Conservation (phyloP, 495 filamentous ascomycete genomes). For the Penicillium pancosmium region DNA sequence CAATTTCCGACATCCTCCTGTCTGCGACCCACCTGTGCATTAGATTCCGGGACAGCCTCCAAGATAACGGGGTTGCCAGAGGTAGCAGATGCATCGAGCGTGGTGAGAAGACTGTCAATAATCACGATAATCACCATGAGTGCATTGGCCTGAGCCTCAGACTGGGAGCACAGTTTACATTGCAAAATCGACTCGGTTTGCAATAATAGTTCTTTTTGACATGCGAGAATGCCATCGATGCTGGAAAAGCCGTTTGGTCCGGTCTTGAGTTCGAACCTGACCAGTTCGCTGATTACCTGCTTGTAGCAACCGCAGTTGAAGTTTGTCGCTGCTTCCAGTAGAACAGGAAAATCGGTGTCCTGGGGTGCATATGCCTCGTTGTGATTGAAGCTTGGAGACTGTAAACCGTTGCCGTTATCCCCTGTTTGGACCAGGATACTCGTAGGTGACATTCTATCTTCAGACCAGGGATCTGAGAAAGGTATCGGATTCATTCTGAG, state of each 20-base stretch:
- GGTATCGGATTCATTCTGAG: not conserved
- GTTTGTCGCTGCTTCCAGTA: not conserved
- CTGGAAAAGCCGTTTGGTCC: conserved; percentile 15
- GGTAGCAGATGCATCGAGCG: conserved; percentile 29
- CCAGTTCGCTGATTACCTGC: conserved; percentile 14
- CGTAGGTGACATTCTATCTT: not conserved
- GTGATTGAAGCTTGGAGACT: conserved; percentile 11
- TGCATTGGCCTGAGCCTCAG: conserved; percentile 30
- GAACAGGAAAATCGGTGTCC: not conserved
- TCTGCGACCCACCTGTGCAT: conserved; percentile 1
- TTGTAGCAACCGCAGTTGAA: conserved; percentile 19
- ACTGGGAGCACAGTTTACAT: conserved; percentile 32
- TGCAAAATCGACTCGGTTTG: conserved; percentile 35
- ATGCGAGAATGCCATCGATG: conserved; percentile 36
- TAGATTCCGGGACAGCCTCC: not conserved
- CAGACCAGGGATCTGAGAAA: conserved; percentile 5
- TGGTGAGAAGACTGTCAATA: conserved; percentile 38
- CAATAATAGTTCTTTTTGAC: conserved; percentile 33
- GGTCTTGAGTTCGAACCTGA: conserved; percentile 7
- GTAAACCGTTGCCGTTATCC: not conserved
- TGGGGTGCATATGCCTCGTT: conserved; percentile 12
- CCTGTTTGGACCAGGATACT: conserved; percentile 2
- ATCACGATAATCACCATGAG: conserved; percentile 38
- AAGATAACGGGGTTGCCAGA: not conserved
- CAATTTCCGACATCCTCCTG: conserved; percentile 17